Conservation (phyloP, 2,329 filamentous ascomycete species). For the Paradendryphiella salina region DNA sequence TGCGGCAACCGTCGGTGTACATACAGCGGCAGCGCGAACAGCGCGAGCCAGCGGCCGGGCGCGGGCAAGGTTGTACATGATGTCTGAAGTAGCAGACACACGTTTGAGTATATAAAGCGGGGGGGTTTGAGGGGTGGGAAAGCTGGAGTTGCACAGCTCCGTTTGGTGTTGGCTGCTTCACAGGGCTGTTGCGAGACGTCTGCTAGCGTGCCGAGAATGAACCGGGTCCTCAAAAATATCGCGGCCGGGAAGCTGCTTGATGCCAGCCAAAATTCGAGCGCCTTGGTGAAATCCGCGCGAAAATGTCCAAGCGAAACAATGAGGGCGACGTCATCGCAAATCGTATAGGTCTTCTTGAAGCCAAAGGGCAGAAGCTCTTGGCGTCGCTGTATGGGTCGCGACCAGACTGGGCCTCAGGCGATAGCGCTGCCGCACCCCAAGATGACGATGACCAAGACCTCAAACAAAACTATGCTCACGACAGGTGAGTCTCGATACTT, state of each 20-base stretch:
- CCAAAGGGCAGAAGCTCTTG: constrained; percentile 58
- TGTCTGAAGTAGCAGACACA: constrained; percentile 47
- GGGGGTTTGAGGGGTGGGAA: constrained; percentile 28
- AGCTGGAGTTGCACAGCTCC: constrained; percentile 23
- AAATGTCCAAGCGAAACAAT: constrained; percentile 41
- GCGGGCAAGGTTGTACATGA: constrained; percentile 88
- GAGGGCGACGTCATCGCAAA: constrained; percentile 61
- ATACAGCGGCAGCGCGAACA: constrained; percentile 75
- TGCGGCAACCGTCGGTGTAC: constrained; percentile 34
- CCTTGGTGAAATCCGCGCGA: constrained; percentile 13
- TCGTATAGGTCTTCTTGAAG: constrained; percentile 57
- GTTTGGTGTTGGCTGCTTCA: constrained; percentile 27
- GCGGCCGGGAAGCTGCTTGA: constrained; percentile 28
- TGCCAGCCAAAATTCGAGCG: constrained; percentile 15
- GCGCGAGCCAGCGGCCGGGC: constrained; percentile 74
- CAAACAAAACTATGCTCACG: constrained; percentile 58
- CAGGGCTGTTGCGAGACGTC: constrained; percentile 37
- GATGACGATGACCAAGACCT: constrained; percentile 57
- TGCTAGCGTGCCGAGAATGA: constrained; percentile 40
- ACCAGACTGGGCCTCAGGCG: constrained; percentile 40
- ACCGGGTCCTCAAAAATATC: constrained; percentile 35
- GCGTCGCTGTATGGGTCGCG: constrained; percentile 61
- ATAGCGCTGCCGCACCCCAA: constrained; percentile 45
- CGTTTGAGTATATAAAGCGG: constrained; percentile 19
- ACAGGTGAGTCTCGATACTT: constrained; percentile 50